Evolutionary conservation across 768 basidiomycete species (phyloP), one percentile per base, ranked within the genome.

Genomic region (Brasilioporus rufonigricans): DNA sequence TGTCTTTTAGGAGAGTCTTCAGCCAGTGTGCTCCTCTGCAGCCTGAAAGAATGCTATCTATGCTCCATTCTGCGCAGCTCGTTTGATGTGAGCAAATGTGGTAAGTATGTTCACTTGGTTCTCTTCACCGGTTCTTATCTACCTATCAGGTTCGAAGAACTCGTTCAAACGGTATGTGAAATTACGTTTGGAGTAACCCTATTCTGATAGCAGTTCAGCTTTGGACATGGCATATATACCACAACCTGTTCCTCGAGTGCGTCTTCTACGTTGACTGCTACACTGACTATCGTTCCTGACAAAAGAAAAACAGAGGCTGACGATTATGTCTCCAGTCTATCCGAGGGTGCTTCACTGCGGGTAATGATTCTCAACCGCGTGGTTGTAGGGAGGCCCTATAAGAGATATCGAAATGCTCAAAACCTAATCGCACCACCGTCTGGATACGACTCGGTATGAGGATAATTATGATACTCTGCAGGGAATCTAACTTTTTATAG

Each of bases 141-240:
- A 44, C n/a, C 38, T 45, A 44, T 51, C 43, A 83, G 81, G 83
- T 9, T 71, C 74, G 35, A 81, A 82, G 61, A 75, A 85, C 62
- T 78, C 79, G 33, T 85, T 84, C 59, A 77, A 78, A 49, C 71
- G 80, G 77, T 77, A 53, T 33, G 59, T 55, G 44, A 19, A 35
- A 35, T 24, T 16, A 36, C 36, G 21, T n/a, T 16, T 21, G 7
- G 31, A 50, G 32, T 16, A 19, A 53, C 24, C 14, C 5, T 21
- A 14, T 48, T 24, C 38, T 58, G 44, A 50, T 33, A n/a, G 19
- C 8, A 23, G 10, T 32, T 40, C 59, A 83, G 85, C 56, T 87
- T 88, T 65, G 86, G 86, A n/a, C 75, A 74, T 7, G 86, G 86
- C 4, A 86, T 88, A 40, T 88, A 87, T 63, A 83, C 82, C 1